Evolutionary conservation across 176 grass and related monocot genomes (phyloP), one percentile per base, ranked within the genome.

Genomic region (Triticum urartu): DNA sequence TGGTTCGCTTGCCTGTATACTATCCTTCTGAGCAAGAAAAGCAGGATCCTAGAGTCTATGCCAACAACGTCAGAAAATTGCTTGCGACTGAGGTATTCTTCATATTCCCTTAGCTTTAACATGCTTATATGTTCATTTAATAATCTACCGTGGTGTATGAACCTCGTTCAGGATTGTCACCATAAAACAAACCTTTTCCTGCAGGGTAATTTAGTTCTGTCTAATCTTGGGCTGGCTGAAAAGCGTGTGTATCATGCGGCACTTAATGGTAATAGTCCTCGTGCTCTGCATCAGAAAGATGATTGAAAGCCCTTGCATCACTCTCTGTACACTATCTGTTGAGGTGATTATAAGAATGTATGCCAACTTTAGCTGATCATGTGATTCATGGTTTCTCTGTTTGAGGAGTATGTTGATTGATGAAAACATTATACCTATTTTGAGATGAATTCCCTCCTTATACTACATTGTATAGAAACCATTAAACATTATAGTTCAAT

Each of bases 21-120:
- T 95, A 89, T 84, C 91, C 95, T 82, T 95, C 93, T 71, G 81
- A 98, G 72, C 88, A 90, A 93, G 95, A 95, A 94, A 95, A 95
- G 73, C 91, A 95, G 54, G 91, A 98, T 67, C 89, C 89, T 11
- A 95, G 84, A 84, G 74, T 92, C 48, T 98, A 94, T 74, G 93
- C 95, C 62, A 83, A 39, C 70, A 95, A 94, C 82, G 88, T 98
- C 69, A 87, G 95, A 43, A 95, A 92, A 87, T 70, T 98, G 61
- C 92, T 95, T 63, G 81, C 95, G 35, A 81, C 70, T 39, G 89
- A 98, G 93, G 95, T 98, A 85, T 59, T 58, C 7, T 82, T 71
- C 48, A 11, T 28, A 39, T 68, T 61, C 73, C 59, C 36, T 84
- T 78, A 71, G 75, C 74, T 84, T 50, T 24, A 65, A n/a, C n/a